Evolutionary conservation across 1,284 basidiomycete species (phyloP).

Genomic region (Pseudozyma sp.): DNA sequence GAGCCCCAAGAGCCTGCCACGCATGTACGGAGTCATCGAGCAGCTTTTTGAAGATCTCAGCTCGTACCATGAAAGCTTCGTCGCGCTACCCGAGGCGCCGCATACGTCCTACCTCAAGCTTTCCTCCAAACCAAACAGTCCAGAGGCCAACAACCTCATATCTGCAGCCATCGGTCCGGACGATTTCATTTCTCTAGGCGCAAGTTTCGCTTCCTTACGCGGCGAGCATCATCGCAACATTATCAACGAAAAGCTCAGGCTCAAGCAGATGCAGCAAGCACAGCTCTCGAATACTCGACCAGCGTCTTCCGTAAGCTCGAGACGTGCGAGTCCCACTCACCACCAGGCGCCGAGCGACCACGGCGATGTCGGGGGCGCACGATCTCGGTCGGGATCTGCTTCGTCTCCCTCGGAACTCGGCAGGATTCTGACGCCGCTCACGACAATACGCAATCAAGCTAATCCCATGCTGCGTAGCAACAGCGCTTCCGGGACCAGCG

Average conservation of each 20-base stretch:
- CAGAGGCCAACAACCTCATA: slow-evolving; percentile 16
- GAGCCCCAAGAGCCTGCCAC: slow-evolving; percentile 76
- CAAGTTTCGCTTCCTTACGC: slow-evolving; percentile 30
- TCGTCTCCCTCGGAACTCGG: slow-evolving; percentile 16
- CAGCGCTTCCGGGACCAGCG: slow-evolving; percentile 26
- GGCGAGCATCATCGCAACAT: slow-evolving; percentile 41
- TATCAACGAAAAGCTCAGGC: slow-evolving; percentile 41
- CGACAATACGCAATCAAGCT: slow-evolving; percentile 15
- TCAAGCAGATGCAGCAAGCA: slow-evolving; percentile 32
- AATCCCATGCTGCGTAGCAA: slow-evolving; percentile 28
- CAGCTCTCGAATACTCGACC: slow-evolving; percentile 6
- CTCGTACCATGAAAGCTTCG: slow-evolving; percentile 75
- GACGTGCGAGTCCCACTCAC: background rate
- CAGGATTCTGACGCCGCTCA: slow-evolving; percentile 20
- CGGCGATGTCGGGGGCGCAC: slow-evolving; percentile 3
- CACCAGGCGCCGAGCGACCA: slow-evolving; percentile 1
- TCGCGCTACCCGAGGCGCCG: slow-evolving; percentile 64
- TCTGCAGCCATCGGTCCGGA: slow-evolving; percentile 34
- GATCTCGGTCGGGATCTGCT: slow-evolving; percentile 27
- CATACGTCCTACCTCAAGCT: slow-evolving; percentile 48
- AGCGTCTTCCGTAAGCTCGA: background rate
- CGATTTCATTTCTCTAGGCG: slow-evolving; percentile 36
- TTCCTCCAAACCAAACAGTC: slow-evolving; percentile 36
- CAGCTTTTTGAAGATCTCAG: slow-evolving; percentile 97
- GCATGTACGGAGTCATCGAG: slow-evolving; percentile 88